Evolutionary conservation across 2,329 filamentous ascomycete genomes (phyloP).

Genomic region (Phyllosticta citribraziliensis): DNA sequence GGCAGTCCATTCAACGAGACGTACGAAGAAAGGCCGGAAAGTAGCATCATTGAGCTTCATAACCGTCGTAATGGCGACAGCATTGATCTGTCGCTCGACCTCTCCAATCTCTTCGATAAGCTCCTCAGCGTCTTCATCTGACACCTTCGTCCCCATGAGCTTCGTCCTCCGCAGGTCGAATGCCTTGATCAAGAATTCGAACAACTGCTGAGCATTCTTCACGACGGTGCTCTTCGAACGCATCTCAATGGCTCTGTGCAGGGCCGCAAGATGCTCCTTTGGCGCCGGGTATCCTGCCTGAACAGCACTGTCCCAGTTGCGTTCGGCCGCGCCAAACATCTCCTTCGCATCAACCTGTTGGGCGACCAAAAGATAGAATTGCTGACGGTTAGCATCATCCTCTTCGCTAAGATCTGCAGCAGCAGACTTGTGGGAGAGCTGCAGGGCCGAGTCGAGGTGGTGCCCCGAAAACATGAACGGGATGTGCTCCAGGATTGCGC

Average conservation of each 20-base stretch:
- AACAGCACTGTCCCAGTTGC: slow-evolving; percentile 60
- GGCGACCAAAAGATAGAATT: slow-evolving; percentile 65
- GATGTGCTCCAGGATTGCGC: slow-evolving; percentile 68
- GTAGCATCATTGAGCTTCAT: slow-evolving; percentile 92
- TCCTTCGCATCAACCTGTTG: slow-evolving; percentile 67
- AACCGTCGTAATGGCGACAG: slow-evolving; percentile 75
- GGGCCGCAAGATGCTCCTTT: slow-evolving; percentile 57
- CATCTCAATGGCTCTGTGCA: slow-evolving; percentile 63
- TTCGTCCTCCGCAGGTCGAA: slow-evolving; percentile 55
- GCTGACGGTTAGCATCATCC: slow-evolving; percentile 53
- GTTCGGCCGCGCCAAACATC: slow-evolving; percentile 63
- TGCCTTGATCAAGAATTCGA: slow-evolving; percentile 46
- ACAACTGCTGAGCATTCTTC: slow-evolving; percentile 63
- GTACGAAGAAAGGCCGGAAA: slow-evolving; percentile 84
- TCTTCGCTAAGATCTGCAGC: slow-evolving; percentile 50
- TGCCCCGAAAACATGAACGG: slow-evolving; percentile 79
- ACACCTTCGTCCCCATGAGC: slow-evolving; percentile 23
- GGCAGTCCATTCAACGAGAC: slow-evolving; percentile 73
- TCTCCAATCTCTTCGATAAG: slow-evolving; percentile 43
- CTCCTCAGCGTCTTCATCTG: slow-evolving; percentile 31
- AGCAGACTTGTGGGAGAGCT: slow-evolving; percentile 63
- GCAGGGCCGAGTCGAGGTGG: slow-evolving; percentile 63
- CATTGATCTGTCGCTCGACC: slow-evolving; percentile 57
- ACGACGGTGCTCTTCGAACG: slow-evolving; percentile 69
- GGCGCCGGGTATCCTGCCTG: slow-evolving; percentile 52